These are phyloP conservation scores for Ilex paraguariensis DNA, from an alignment of 305 asterid genomes.

Conservation along the genomic window DNA sequence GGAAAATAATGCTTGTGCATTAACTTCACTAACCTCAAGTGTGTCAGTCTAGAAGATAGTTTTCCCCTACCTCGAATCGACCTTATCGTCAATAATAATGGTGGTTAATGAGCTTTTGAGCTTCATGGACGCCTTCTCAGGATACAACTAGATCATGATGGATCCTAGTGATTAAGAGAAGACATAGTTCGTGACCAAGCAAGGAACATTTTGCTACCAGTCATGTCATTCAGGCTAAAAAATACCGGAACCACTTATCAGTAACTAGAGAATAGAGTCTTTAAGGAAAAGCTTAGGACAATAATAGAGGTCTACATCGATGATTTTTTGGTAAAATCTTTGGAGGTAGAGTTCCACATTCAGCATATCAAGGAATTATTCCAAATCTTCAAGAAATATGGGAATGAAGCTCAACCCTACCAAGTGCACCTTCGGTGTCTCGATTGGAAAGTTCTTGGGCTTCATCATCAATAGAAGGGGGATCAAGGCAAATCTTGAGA, in stretches of 20 bases:
- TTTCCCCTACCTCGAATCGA: not conserved
- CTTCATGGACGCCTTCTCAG: too few relatives aligned
- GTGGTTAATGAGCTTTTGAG: too few relatives aligned
- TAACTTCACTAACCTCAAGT: too few relatives aligned
- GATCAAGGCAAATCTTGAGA: not conserved
- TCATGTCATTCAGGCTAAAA: too few relatives aligned
- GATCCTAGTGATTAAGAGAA: not conserved
- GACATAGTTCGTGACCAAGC: not conserved
- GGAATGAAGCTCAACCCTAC: not conserved
- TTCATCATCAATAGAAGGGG: not conserved
- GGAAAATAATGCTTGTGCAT: too few relatives aligned
- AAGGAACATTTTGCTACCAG: too few relatives aligned
- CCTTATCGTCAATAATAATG: too few relatives aligned
- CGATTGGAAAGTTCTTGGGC: not conserved
- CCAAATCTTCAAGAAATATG: not conserved
- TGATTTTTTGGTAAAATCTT: too few relatives aligned
- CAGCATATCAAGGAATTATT: not conserved
- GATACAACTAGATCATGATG: not conserved
- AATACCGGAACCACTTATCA: not conserved
- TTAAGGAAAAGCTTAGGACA: too few relatives aligned
- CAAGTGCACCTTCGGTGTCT: not conserved
- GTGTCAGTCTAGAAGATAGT: too few relatives aligned
- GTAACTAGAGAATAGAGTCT: not conserved
- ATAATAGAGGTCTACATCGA: too few relatives aligned
- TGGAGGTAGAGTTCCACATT: not conserved